Conservation (phyloP, 768 basidiomycete species). For the Leucocoprinus leucothites region DNA sequence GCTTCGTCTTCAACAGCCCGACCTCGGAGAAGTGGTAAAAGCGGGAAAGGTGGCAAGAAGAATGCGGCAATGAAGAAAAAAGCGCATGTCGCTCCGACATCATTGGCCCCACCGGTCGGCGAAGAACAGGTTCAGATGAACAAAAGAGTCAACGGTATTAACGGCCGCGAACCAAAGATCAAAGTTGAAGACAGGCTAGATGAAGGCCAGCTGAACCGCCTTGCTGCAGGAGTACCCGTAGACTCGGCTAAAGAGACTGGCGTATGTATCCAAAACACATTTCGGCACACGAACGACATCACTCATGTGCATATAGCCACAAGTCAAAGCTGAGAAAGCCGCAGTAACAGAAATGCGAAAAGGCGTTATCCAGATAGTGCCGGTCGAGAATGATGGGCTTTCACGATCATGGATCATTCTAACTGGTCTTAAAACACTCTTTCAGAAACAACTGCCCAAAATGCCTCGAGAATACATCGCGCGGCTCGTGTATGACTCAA, state of each 20-base stretch:
- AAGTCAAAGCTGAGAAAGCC: slow-evolving; percentile 67
- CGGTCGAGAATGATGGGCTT: slow-evolving; percentile 80
- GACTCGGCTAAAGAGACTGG: slow-evolving; percentile 46
- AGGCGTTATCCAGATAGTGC: slow-evolving; percentile 77
- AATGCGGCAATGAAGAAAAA: slow-evolving; percentile 55
- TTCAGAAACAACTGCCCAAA: slow-evolving; percentile 96
- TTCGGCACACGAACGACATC: neutral
- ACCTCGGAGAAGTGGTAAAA: slow-evolving; percentile 50
- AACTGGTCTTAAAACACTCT: slow-evolving; percentile 93
- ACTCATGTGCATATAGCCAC: slow-evolving; percentile 35
- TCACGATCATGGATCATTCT: slow-evolving; percentile 81
- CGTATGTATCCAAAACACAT: slow-evolving; percentile 23
- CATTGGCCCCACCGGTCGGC: slow-evolving; percentile 36
- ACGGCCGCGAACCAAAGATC: slow-evolving; percentile 47
- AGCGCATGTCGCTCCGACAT: slow-evolving; percentile 51
- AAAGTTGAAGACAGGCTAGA: slow-evolving; percentile 82
- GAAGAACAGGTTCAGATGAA: slow-evolving; percentile 36
- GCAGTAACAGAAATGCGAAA: slow-evolving; percentile 77
- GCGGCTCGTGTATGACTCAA: slow-evolving; percentile 87
- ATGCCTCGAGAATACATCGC: slow-evolving; percentile 99
- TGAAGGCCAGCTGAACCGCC: slow-evolving; percentile 68
- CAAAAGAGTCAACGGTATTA: slow-evolving; percentile 40
- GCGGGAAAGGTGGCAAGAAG: slow-evolving; percentile 50
- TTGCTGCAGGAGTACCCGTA: slow-evolving; percentile 79
- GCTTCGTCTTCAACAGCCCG: slow-evolving; percentile 18